Percentiles rank a stretch among this genome's conserved stretches.
Conservation (phyloP, 2,329 filamentous ascomycete species). For the Polytolypa hystricis region DNA sequence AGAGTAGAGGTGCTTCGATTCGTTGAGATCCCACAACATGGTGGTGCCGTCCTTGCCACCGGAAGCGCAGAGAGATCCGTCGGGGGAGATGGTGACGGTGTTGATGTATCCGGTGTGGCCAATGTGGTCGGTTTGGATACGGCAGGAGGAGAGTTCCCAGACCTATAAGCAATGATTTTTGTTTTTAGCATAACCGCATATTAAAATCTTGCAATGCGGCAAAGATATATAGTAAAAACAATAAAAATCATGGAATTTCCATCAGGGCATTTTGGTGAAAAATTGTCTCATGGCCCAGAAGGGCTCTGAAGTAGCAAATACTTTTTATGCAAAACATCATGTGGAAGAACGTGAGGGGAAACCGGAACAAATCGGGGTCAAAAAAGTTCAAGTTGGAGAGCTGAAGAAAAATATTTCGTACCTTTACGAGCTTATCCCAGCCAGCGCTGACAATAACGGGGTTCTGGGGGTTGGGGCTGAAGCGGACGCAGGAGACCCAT, state of each 20-base stretch:
- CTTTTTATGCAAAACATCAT: constrained; percentile 93
- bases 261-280: constrained; percentile 58
- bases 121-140: constrained; percentile 99
- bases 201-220: constrained; percentile 10
- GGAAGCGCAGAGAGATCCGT: constrained; percentile 96
- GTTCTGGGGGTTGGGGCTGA: constrained; percentile 99
- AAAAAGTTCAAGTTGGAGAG: neutral
- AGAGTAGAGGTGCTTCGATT: constrained; percentile 99
- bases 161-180: constrained; percentile 50
- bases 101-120: constrained; percentile 99
- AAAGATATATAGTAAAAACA: too few relatives aligned
- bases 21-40: constrained; percentile 99
- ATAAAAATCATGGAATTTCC: too few relatives aligned
- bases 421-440: constrained; percentile 99
- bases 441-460: constrained; percentile 96
- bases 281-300: constrained; percentile 89
- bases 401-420: constrained; percentile 42
- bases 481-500: constrained; percentile 98
- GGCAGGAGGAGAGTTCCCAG: constrained; percentile 99
- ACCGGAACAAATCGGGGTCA: constrained; percentile 5
- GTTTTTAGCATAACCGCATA: constrained; percentile 14
- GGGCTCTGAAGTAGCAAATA: constrained; percentile 99
- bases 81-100: constrained; percentile 99
- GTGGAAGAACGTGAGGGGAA: constrained; percentile 30
- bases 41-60: constrained; percentile 99